A percentile compares a stretch with the other conserved stretches of the same genome.
phyloP scores from a whole-genome alignment of 2,329 filamentous ascomycete species.

The Trichoderma sp. region DNA sequence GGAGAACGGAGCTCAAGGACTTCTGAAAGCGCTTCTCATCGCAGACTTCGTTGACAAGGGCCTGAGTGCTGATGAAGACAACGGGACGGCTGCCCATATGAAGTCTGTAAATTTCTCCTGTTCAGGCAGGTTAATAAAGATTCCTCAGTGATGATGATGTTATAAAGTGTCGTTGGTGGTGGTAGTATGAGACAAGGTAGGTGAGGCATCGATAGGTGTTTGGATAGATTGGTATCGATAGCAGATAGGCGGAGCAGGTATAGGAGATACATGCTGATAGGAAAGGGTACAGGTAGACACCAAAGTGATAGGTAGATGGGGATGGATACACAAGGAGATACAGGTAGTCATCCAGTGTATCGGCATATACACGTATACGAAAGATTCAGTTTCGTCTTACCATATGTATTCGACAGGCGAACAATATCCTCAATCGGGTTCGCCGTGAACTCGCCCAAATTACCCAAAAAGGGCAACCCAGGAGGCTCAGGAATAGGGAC shows the following conservation, averaged over 20 bases:
- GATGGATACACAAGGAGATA: neutral
- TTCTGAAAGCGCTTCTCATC: constrained; percentile 69
- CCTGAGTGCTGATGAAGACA: constrained; percentile 54
- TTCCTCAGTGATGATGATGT: neutral
- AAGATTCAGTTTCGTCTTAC: constrained; percentile 40
- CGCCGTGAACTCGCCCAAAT: constrained; percentile 62
- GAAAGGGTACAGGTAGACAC: neutral
- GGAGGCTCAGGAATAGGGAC: constrained; percentile 63
- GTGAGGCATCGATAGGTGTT: neutral
- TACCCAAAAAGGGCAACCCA: constrained; percentile 66
- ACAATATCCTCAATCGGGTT: constrained; percentile 58
- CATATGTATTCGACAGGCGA: constrained; percentile 65
- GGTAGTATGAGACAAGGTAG: neutral
- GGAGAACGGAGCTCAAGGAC: constrained; percentile 49
- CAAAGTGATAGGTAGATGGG: neutral
- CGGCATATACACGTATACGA: neutral
- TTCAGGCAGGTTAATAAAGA: neutral
- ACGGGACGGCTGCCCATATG: constrained; percentile 48
- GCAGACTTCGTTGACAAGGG: constrained; percentile 63
- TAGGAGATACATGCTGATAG: neutral
- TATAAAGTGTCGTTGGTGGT: neutral
- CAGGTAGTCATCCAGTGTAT: no score
- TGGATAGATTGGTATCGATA: neutral
- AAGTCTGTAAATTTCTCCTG: constrained; percentile 63
- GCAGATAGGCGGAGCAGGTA: neutral